Conservation (phyloP, 2,329 filamentous ascomycete genomes). For the Paracoccidioides brasiliensis region DNA sequence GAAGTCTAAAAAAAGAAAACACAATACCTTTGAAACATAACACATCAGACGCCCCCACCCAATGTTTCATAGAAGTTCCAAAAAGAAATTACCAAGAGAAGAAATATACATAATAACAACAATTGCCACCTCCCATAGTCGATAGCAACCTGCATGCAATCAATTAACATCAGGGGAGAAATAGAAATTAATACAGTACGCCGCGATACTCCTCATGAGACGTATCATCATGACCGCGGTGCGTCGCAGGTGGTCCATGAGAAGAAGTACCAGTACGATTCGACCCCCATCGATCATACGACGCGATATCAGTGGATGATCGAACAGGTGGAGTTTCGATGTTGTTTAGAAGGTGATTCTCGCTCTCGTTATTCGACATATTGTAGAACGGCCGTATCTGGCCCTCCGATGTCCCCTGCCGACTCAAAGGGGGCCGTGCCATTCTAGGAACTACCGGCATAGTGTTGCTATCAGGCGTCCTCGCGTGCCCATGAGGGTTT, state of each 20-base stretch:
- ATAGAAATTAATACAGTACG: not conserved
- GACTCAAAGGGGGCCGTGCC: conserved; percentile 26
- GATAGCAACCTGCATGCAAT: not conserved
- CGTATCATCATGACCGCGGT: not conserved
- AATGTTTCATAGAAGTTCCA: not conserved
- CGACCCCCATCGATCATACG: conserved; percentile 24
- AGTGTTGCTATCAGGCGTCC: conserved; percentile 13
- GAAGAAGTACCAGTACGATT: conserved; percentile 4
- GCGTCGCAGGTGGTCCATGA: not conserved
- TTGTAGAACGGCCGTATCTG: conserved; percentile 20
- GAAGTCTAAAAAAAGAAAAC: not conserved
- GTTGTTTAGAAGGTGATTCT: conserved; percentile 25
- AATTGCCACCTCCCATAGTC: not conserved
- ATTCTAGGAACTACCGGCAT: conserved; percentile 10
- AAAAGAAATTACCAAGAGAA: not conserved
- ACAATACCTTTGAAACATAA: not conserved
- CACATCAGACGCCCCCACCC: not conserved
- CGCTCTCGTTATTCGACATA: conserved; percentile 29
- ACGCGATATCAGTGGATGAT: conserved; percentile 8
- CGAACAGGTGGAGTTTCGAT: conserved; percentile 20
- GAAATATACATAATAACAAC: not conserved
- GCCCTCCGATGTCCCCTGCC: conserved; percentile 14
- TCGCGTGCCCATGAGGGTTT: conserved; percentile 16
- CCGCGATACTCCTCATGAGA: conserved; percentile 11
- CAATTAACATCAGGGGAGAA: conserved; percentile 1